Base-by-base conservation (phyloP, 768 basidiomycete genomes). In the Paxillus rubicundulus region DNA sequence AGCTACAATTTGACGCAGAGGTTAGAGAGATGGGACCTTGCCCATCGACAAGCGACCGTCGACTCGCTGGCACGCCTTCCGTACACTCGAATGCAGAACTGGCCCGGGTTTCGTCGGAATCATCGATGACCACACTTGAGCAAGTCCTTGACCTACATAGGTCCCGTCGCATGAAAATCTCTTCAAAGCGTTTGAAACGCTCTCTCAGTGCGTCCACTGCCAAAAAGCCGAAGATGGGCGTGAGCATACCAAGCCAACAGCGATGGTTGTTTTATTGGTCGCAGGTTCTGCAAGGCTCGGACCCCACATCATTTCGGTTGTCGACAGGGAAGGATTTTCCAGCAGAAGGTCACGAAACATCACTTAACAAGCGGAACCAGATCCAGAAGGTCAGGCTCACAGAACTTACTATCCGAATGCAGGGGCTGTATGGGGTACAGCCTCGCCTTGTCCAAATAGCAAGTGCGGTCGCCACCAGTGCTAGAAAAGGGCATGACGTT, bases 211-310 rank as follows among this genome's bases (percentile, higher is more conserved):
- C 18, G 50, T 64, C 7, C 56, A 60, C 36, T 27, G 9, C 61
- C 59, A 38, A 65, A 68, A 58, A 74, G 70, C 53, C 49, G 56
- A 55, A 76, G 72, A 62, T 83, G 79, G 86, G 86, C 10, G 85
- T 91, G 39, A 87, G 84, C 55, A 92, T 92, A 57, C 86, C 90
- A 0, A 87, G 85, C 52, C 91, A 92, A 66, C 78, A 83, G 2
- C 82, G 91, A 17, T 92, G 84, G 76, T 71, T 94, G 5, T 77
- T 81, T 57, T 93, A 92, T 62, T 93, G 87, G 87, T 81, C 84
- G 0, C 73, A 83, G 10, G 62, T 85, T n/a, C 74, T 88, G 14
- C 72, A 79, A 4, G 72, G 78, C 43, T 77, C 79, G 37, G 82
- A 76, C 0, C 86, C 85, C 4, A 53, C 67, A 2, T 74, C 76